These are phyloP conservation scores for Phytopythium oedochilum DNA, from an alignment of 352 stramenopile species.

Conservation along the genomic window DNA sequence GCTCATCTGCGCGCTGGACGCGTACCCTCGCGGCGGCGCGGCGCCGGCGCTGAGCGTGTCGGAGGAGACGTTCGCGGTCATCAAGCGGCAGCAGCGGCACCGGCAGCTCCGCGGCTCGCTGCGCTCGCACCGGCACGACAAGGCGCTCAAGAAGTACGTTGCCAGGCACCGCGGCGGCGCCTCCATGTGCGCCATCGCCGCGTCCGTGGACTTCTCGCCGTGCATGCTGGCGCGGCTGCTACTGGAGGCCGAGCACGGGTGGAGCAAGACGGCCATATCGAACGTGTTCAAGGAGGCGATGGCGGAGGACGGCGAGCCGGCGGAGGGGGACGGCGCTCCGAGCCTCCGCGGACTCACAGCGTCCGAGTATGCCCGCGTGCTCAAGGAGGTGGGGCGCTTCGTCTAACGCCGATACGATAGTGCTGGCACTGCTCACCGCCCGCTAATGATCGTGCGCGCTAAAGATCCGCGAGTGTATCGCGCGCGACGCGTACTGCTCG, in stretches of 20 bases:
- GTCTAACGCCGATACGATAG: too few relatives aligned
- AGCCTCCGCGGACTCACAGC: constrained; percentile 22
- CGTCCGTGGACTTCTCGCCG: constrained; percentile 45
- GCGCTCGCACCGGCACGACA: constrained; percentile 53
- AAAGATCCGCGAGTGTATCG: constrained; percentile 67
- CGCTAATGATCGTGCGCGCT: too few relatives aligned
- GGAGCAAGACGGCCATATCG: constrained; percentile 65
- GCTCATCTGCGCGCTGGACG: constrained; percentile 37
- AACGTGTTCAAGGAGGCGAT: constrained; percentile 56
- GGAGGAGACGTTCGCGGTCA: constrained; percentile 47
- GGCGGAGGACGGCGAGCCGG: constrained; percentile 13
- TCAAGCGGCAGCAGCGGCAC: constrained; percentile 53
- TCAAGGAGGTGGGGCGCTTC: constrained; percentile 27
- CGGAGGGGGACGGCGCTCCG: neutral
- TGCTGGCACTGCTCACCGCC: too few relatives aligned
- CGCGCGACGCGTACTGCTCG: constrained; percentile 68
- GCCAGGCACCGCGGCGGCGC: constrained; percentile 27
- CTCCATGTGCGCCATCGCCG: constrained; percentile 34
- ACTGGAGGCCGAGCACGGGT: constrained; percentile 46
- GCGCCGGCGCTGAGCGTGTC: constrained; percentile 24
- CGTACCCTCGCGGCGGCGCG: constrained; percentile 15
- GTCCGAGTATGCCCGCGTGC: constrained; percentile 21
- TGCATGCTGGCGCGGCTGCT: constrained; percentile 67
- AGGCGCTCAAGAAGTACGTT: constrained; percentile 47
- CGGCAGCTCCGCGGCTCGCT: constrained; percentile 35